phyloP scores from a whole-genome alignment of 192 early-diverging fungal genomes.

The Mortierella antarctica region DNA sequence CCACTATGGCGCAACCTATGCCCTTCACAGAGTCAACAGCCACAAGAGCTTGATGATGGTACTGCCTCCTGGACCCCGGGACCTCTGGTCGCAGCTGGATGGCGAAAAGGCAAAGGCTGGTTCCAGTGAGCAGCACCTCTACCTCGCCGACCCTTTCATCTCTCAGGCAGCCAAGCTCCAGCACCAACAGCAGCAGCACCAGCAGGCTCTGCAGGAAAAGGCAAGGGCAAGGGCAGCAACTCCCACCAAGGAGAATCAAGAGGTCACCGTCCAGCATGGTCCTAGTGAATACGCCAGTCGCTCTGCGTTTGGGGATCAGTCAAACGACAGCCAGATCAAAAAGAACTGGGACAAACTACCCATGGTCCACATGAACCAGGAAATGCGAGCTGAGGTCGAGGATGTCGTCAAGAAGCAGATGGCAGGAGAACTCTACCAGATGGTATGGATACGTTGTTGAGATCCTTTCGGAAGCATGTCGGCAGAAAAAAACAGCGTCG shows the following conservation, averaged over 20 bases:
- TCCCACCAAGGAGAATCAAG: conserved; percentile 16
- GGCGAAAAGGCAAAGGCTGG: conserved; percentile 57
- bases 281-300: conserved; percentile 40
- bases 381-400: conserved; percentile 70
- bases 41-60: conserved; percentile 75
- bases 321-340: conserved; percentile 54
- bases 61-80: conserved; percentile 79
- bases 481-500: neutral
- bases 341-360: conserved; percentile 72
- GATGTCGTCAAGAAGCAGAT: conserved; percentile 68
- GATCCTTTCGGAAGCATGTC: neutral
- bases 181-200: conserved; percentile 49
- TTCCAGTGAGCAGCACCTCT: conserved; percentile 61
- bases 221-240: conserved; percentile 22
- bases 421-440: conserved; percentile 48
- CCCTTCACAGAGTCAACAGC: conserved; percentile 79
- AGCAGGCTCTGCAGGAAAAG: conserved; percentile 50
- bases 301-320: conserved; percentile 15
- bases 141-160: conserved; percentile 83
- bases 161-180: conserved; percentile 59
- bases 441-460: conserved; percentile 6
- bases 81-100: conserved; percentile 79
- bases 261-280: conserved; percentile 5
- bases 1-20: conserved; percentile 82
- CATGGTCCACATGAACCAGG: conserved; percentile 73